phyloP scores from a whole-genome alignment of 352 stramenopile genomes.

The Phytopythium montanum region DNA sequence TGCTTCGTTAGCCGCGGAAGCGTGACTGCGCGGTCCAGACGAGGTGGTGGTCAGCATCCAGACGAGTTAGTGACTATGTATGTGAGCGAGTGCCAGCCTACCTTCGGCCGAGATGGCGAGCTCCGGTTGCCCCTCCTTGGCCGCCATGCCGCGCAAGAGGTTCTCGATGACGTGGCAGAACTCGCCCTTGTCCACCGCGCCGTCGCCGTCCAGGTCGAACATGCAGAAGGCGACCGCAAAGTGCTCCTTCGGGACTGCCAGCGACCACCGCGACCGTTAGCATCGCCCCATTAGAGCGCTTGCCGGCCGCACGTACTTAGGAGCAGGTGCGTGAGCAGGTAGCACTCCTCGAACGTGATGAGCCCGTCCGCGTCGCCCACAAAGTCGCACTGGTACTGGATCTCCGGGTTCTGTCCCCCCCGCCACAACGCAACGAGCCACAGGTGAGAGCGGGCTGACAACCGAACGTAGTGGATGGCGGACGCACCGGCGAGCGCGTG shows the following conservation, averaged over 20 bases:
- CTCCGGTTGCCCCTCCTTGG: constrained; percentile 16
- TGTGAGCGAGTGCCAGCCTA: not conserved
- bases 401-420: constrained; percentile 37
- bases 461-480: no score
- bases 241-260: constrained; percentile 65
- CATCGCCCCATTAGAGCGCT: not conserved
- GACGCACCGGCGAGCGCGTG: constrained; percentile 40
- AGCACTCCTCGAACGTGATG: constrained; percentile 82
- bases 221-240: constrained; percentile 82
- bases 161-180: constrained; percentile 75
- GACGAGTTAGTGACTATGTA: no score
- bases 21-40: constrained; percentile 14
- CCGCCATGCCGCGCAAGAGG: constrained; percentile 38
- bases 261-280: not conserved
- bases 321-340: constrained; percentile 70
- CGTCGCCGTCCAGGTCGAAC: constrained; percentile 76
- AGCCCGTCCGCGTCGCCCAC: constrained; percentile 63
- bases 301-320: constrained; percentile 39
- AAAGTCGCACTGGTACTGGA: constrained; percentile 73
- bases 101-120: constrained; percentile 31
- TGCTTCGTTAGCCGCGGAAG: constrained; percentile 60
- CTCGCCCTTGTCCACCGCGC: constrained; percentile 67
- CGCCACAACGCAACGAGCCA: constrained; percentile 1
- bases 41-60: not conserved
- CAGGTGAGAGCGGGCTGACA: not conserved